Evolutionary conservation across 441 rosid species (phyloP).

Genomic region (Erodium texanum): DNA sequence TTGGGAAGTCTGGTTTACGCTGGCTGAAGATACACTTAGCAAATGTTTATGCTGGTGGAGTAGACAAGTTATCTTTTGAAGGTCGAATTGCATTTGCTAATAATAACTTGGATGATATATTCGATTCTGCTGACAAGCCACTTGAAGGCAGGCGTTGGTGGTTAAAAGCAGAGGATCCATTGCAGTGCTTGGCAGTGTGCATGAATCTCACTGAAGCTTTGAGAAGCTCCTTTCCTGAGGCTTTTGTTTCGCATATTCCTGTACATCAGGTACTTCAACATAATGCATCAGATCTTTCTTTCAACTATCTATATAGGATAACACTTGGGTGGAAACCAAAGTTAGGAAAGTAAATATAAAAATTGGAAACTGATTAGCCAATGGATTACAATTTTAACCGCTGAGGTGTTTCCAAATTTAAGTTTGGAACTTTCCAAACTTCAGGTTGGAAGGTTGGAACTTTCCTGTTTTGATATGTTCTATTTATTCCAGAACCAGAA

Average conservation of each 20-base stretch:
- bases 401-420: no score
- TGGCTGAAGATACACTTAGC: slow-evolving; percentile 99
- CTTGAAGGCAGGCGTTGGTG: slow-evolving; percentile 94
- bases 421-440: no score
- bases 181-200: slow-evolving; percentile 91
- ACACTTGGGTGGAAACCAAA: no score
- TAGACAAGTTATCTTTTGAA: slow-evolving; percentile 75
- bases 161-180: slow-evolving; percentile 95
- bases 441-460: no score
- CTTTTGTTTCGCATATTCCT: slow-evolving; percentile 64
- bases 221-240: slow-evolving; percentile 74
- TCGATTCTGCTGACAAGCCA: slow-evolving; percentile 87
- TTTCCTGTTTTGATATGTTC: background rate
- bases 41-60: slow-evolving; percentile 86
- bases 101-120: slow-evolving; percentile 72
- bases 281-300: background rate
- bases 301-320: background rate
- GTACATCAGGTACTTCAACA: slow-evolving; percentile 68
- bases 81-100: slow-evolving; percentile 76
- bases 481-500: slow-evolving; percentile 6
- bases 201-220: slow-evolving; percentile 80
- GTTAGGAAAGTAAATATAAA: no score
- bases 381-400: no score
- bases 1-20: slow-evolving; percentile 70
- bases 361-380: no score